Evolutionary conservation across 805 yeast genomes (phyloP), one percentile per base, ranked within the genome.

Genomic region (Saccharomycopsis schoenii): DNA sequence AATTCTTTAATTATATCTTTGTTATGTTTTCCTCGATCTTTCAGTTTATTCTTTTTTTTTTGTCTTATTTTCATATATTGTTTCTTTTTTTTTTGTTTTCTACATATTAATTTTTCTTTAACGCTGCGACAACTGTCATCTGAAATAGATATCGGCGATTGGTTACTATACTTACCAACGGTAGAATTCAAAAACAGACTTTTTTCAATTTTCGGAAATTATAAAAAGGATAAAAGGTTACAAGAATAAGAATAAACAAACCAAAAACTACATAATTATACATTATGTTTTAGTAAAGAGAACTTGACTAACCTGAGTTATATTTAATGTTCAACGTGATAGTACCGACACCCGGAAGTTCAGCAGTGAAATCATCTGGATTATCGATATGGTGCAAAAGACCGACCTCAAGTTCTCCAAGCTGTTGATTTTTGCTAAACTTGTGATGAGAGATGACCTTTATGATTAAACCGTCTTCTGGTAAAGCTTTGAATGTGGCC

Each of bases 391-490:
- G 78, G 17, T 85, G 85, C 50, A 73, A 68, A 64, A 88, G 73
- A 12, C 74, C 72, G 37, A 89, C 67, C 43, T 81, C 76, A 9
- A 83, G 83, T 56, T 77, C 77, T 12, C 87, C 96, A 50, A 90
- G 60, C 61, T 82, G 88, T 34, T 76, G 74, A 66, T 82, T 85
- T 68, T 86, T 84, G 43, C 96, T 91, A 66, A 92, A 79, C 1
- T 83, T 80, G 70, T 88, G 94, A 68, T 82, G 87, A 40, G 84
- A 83, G 51, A 82, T 76, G 34, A 89, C 81, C 50, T 78, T 77
- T 68, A 93, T 81, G 2, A 82, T 74, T 51, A 92, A 68, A 60
- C 76, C 78, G 2, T 85, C 84, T 11, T 81, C 85, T 4, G 84
- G 72, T 4, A 85, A 76, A 4, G 93, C 85, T 68, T 81, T 83